phyloP scores from a whole-genome alignment of 2,329 filamentous ascomycete genomes.

The Didymella keratinophila region DNA sequence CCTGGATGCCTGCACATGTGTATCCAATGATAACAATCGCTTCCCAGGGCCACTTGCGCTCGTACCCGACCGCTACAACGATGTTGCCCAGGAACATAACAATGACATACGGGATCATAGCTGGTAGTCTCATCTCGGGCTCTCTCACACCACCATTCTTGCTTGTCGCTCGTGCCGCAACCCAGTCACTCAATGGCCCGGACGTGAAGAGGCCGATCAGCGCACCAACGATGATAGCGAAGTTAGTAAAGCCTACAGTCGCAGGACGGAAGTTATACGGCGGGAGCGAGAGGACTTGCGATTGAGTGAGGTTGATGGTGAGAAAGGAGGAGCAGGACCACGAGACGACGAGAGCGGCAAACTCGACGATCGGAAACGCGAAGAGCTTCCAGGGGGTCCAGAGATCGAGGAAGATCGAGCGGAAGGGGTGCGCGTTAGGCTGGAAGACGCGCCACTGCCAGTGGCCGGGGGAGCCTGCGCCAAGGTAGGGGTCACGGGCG shows the following conservation, averaged over 20 bases:
- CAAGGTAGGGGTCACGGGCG: conserved; percentile 63
- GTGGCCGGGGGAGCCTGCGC: conserved; percentile 63
- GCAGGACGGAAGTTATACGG: conserved; percentile 63
- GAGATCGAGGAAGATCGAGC: conserved; percentile 61
- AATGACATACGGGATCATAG: conserved; percentile 65
- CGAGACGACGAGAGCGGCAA: conserved; percentile 67
- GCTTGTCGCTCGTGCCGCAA: conserved; percentile 62
- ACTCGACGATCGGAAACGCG: conserved; percentile 69
- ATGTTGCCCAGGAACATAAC: conserved; percentile 67
- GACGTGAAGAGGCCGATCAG: conserved; percentile 64
- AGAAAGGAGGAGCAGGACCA: conserved; percentile 67
- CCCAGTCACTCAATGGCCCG: conserved; percentile 65
- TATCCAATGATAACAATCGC: conserved; percentile 67
- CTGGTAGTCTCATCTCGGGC: conserved; percentile 65
- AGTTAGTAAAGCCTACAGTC: conserved; percentile 64
- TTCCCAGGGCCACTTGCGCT: conserved; percentile 63
- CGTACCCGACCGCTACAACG: conserved; percentile 62
- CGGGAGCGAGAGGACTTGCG: conserved; percentile 62
- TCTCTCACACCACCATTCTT: conserved; percentile 65
- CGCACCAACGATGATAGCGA: conserved; percentile 63
- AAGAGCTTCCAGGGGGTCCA: conserved; percentile 70
- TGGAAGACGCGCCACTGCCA: conserved; percentile 65
- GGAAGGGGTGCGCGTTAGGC: conserved; percentile 55
- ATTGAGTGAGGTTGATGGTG: conserved; percentile 67
- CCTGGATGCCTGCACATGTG: conserved; percentile 65